These are phyloP conservation scores for Porogramme epimiltina DNA, from an alignment of 1,284 basidiomycete species.

Conservation along the genomic window DNA sequence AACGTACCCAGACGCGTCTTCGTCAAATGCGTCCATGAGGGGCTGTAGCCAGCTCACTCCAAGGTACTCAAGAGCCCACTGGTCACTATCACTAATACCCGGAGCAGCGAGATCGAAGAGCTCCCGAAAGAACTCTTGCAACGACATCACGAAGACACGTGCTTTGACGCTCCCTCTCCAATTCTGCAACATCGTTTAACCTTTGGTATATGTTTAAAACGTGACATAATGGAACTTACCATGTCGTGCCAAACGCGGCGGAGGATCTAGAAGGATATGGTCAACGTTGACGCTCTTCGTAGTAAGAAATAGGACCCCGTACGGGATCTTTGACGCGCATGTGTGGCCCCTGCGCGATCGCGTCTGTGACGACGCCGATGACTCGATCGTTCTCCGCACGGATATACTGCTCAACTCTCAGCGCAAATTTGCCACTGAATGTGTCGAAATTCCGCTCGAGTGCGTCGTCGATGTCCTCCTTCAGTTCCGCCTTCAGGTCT, in stretches of 20 bases:
- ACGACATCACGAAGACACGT: constrained; percentile 12
- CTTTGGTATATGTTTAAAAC: no score
- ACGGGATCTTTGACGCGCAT: constrained; percentile 28
- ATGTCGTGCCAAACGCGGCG: constrained; percentile 32
- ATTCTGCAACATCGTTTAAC: no score
- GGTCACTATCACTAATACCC: constrained; percentile 5
- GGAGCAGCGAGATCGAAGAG: constrained; percentile 2
- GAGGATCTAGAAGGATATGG: constrained; percentile 23
- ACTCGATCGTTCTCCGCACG: constrained; percentile 24
- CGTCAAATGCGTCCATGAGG: constrained; percentile 34
- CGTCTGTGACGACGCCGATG: constrained; percentile 22
- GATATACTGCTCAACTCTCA: no score
- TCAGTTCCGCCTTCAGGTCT: constrained; percentile 22
- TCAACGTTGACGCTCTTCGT: neutral
- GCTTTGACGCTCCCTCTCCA: constrained; percentile 20
- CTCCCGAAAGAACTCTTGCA: constrained; percentile 32
- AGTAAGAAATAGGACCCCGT: constrained; percentile 3
- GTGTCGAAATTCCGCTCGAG: no score
- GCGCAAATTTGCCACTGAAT: no score
- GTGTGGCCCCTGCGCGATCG: constrained; percentile 22
- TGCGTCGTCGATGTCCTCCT: no score
- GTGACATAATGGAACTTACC: no score
- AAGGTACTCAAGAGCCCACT: constrained; percentile 26
- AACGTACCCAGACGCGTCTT: constrained; percentile 34
- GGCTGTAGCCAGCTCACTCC: constrained; percentile 18